phyloP scores from a whole-genome alignment of 2,329 filamentous ascomycete genomes.

The Pseudodiploospora longispora region DNA sequence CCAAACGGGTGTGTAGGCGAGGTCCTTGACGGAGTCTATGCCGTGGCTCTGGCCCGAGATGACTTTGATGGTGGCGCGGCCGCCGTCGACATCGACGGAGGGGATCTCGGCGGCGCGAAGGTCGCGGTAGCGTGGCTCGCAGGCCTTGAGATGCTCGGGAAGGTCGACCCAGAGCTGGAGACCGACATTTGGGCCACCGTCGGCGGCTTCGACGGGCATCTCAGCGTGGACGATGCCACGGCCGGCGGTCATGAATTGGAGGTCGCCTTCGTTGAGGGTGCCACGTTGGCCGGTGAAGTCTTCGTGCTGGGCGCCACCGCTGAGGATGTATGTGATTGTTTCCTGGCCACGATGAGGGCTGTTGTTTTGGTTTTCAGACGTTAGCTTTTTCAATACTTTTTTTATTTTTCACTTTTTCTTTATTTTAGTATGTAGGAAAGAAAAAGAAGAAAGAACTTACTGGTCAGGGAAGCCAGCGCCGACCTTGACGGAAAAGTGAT shows the following conservation, averaged over 20 bases:
- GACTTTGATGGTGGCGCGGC: slow-evolving; percentile 74
- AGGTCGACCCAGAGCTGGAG: slow-evolving; percentile 96
- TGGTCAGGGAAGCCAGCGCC: slow-evolving; percentile 90
- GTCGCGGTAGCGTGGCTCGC: slow-evolving; percentile 89
- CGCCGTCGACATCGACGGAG: slow-evolving; percentile 58
- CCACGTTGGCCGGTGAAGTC: slow-evolving; percentile 83
- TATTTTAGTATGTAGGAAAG: not conserved
- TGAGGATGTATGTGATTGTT: slow-evolving; percentile 80
- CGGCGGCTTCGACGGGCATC: slow-evolving; percentile 75
- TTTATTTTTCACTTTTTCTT: too few species aligned
- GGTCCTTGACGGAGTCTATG: slow-evolving; percentile 77
- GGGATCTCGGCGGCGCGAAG: slow-evolving; percentile 74
- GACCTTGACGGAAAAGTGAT: slow-evolving; percentile 75
- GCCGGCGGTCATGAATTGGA: slow-evolving; percentile 97
- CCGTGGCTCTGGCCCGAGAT: slow-evolving; percentile 81
- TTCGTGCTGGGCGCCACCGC: slow-evolving; percentile 81
- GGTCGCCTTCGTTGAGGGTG: slow-evolving; percentile 76
- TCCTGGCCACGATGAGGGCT: slow-evolving; percentile 71
- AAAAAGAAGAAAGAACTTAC: slow-evolving; percentile 16
- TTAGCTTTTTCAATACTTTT: not conserved
- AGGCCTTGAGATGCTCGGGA: slow-evolving; percentile 70
- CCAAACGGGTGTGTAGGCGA: slow-evolving; percentile 98
- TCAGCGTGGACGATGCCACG: slow-evolving; percentile 89
- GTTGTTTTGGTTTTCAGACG: not conserved
- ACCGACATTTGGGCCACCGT: slow-evolving; percentile 72